phyloP scores from a whole-genome alignment of 1,139 yeast genomes.

The Komagataea norvegica region DNA sequence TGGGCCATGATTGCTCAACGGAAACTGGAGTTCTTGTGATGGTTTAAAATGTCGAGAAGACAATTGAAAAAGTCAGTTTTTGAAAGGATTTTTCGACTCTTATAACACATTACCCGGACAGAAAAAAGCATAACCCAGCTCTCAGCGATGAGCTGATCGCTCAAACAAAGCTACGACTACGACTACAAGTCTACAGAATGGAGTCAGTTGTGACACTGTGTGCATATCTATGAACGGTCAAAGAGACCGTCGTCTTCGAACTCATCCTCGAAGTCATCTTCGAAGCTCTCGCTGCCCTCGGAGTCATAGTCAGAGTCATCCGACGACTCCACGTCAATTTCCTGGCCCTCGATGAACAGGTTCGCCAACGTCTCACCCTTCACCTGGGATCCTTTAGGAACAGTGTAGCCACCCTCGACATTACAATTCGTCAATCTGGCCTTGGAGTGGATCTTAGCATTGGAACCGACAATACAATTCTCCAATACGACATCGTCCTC shows the following conservation, averaged over 20 bases:
- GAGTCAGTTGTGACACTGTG: too few relatives aligned
- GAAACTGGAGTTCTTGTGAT: not conserved
- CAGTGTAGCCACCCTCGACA: constrained; percentile 74
- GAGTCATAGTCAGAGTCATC: constrained; percentile 33
- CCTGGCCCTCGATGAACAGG: constrained; percentile 50
- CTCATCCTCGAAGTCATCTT: constrained; percentile 31
- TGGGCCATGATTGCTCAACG: constrained; percentile 3
- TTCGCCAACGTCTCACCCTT: constrained; percentile 83
- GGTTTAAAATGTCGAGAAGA: too few relatives aligned
- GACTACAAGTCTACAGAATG: too few relatives aligned
- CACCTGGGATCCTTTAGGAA: constrained; percentile 54
- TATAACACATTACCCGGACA: too few relatives aligned
- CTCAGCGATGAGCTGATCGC: too few relatives aligned
- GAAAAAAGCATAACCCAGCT: too few relatives aligned
- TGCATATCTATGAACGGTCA: constrained; percentile 29
- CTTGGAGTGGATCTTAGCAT: constrained; percentile 56
- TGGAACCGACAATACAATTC: constrained; percentile 80
- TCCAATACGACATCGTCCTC: constrained; percentile 80
- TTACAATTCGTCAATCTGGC: constrained; percentile 69
- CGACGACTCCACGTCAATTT: constrained; percentile 27
- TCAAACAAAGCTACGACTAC: too few relatives aligned
- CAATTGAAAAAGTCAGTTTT: not conserved
- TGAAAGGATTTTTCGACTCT: too few relatives aligned
- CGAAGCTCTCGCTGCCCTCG: constrained; percentile 33
- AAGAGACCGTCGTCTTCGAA: constrained; percentile 39